Conservation (phyloP, 2,329 filamentous ascomycete species). For the Nemania serpens region DNA sequence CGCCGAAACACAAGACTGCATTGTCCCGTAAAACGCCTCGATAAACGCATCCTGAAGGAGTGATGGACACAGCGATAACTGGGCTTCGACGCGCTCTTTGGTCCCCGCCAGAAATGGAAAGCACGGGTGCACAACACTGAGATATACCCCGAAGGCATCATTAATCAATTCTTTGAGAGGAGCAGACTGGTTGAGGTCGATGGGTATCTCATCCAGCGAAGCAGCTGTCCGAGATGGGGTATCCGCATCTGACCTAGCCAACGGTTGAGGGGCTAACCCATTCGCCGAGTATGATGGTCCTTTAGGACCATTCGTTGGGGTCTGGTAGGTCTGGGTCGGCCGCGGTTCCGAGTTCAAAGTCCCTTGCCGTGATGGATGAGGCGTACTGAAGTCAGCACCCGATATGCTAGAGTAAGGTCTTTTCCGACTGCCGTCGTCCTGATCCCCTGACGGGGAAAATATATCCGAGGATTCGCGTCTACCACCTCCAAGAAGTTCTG, state of each 20-base stretch:
- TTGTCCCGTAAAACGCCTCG: constrained; percentile 63
- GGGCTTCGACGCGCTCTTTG: constrained; percentile 58
- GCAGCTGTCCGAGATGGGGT: constrained; percentile 45
- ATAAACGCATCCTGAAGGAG: constrained; percentile 67
- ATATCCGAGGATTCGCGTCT: constrained; percentile 53
- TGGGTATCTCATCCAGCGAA: constrained; percentile 36
- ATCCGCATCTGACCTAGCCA: constrained; percentile 43
- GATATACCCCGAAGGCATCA: constrained; percentile 57
- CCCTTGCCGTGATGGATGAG: constrained; percentile 48
- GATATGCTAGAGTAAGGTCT: constrained; percentile 46
- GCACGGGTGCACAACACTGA: constrained; percentile 66
- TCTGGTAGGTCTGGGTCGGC: constrained; percentile 48
- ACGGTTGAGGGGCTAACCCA: constrained; percentile 53
- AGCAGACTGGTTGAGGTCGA: constrained; percentile 42
- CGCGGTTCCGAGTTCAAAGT: constrained; percentile 56
- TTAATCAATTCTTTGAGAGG: constrained; percentile 49
- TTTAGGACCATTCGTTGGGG: constrained; percentile 39
- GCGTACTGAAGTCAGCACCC: constrained; percentile 44
- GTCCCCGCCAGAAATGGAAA: constrained; percentile 68
- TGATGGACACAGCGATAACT: constrained; percentile 60
- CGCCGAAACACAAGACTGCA: constrained; percentile 55
- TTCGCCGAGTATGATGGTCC: constrained; percentile 44
- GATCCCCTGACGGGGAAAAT: constrained; percentile 54
- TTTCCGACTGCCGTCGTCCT: constrained; percentile 46
- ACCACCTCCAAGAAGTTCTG: constrained; percentile 44